phyloP scores from a whole-genome alignment of 768 basidiomycete genomes.

The Leccinum rimulosum region DNA sequence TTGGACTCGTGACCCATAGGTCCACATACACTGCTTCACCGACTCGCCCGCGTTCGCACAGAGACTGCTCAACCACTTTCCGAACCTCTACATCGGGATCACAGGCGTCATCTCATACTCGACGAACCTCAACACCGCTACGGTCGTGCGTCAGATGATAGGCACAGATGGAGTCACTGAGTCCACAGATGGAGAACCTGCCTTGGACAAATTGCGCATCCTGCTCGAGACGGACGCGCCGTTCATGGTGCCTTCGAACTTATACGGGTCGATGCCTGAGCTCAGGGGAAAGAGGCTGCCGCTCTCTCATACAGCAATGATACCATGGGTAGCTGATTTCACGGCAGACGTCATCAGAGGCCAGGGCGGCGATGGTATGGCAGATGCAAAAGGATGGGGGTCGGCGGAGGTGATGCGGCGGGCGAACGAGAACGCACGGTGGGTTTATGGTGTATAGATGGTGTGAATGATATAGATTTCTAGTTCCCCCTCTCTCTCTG shows the following conservation, averaged over 20 bases:
- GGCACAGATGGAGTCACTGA: constrained; percentile 13
- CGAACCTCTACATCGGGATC: constrained; percentile 80
- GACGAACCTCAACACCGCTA: constrained; percentile 68
- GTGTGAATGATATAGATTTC: not conserved
- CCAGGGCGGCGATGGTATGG: not conserved
- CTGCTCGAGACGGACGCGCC: constrained; percentile 86
- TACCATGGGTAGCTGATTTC: constrained; percentile 83
- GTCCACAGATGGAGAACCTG: not conserved
- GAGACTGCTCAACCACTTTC: constrained; percentile 70
- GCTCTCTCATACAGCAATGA: constrained; percentile 75
- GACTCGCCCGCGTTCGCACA: constrained; percentile 74
- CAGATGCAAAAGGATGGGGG: constrained; percentile 36
- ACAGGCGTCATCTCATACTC: constrained; percentile 85
- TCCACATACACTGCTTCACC: constrained; percentile 89
- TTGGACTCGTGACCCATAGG: constrained; percentile 35
- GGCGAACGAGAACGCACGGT: constrained; percentile 61
- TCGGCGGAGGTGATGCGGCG: constrained; percentile 56
- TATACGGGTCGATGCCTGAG: constrained; percentile 54
- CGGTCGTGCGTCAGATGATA: constrained; percentile 58
- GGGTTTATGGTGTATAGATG: constrained; percentile 49
- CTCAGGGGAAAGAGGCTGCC: constrained; percentile 58
- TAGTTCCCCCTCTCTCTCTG: not conserved
- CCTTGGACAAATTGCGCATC: constrained; percentile 39
- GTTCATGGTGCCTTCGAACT: constrained; percentile 78
- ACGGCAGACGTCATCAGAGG: constrained; percentile 48